Conservation (phyloP, 495 filamentous ascomycete genomes). For the Venustampulla echinocandica region DNA sequence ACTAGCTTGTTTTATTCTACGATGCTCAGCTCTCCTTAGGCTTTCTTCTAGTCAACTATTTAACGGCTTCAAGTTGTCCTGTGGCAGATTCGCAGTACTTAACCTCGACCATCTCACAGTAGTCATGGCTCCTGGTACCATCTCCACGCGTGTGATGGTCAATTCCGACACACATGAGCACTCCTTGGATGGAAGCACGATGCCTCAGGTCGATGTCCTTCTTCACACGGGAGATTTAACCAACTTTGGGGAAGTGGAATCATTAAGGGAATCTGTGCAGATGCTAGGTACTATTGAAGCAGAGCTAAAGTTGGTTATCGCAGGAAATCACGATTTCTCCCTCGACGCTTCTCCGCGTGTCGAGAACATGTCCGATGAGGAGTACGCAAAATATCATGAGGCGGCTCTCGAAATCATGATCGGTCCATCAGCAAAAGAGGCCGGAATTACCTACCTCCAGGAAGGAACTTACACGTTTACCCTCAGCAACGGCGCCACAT, state of each 20-base stretch:
- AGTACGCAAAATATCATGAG: constrained; percentile 19
- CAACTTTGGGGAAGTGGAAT: constrained; percentile 43
- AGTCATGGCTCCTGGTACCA: constrained; percentile 11
- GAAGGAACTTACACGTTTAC: constrained; percentile 52
- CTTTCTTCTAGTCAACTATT: too few species aligned
- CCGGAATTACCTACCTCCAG: constrained; percentile 55
- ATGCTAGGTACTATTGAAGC: constrained; percentile 51
- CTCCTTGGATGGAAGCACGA: constrained; percentile 10
- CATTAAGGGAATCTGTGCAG: constrained; percentile 44
- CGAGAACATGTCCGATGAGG: constrained; percentile 5
- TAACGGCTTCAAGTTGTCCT: too few species aligned
- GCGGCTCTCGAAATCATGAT: constrained; percentile 31
- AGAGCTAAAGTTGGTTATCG: constrained; percentile 68
- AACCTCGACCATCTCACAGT: too few species aligned
- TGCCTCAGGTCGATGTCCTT: constrained; percentile 49
- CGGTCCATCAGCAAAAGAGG: constrained; percentile 33
- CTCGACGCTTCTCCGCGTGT: constrained; percentile 44
- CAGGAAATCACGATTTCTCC: constrained; percentile 73
- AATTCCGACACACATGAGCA: constrained; percentile 16
- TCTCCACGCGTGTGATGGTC: constrained; percentile 16
- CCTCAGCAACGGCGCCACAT: constrained; percentile 46
- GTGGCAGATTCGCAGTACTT: too few species aligned
- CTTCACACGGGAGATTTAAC: constrained; percentile 72
- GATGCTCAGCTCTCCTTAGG: too few species aligned
- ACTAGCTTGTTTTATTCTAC: too few species aligned